Conservation (phyloP, 2,329 filamentous ascomycete genomes). For the Ophiosphaerella narmari region DNA sequence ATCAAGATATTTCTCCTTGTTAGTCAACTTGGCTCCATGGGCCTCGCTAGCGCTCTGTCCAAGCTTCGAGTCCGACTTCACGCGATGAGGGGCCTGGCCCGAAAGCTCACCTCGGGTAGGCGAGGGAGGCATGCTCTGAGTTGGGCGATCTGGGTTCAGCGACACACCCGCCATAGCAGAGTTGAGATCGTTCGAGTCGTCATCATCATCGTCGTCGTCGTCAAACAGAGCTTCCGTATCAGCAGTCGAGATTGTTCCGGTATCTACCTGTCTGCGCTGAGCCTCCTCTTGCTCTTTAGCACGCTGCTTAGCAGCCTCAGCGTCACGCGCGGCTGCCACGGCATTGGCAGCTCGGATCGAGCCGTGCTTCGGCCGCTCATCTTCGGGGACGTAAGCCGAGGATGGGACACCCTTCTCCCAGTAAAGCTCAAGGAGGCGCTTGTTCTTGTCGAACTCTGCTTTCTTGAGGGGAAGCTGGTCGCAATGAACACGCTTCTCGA, state of each 20-base stretch:
- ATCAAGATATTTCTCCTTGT: conserved; percentile 96
- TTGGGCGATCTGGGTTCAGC: conserved; percentile 79
- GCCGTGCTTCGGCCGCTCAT: conserved; percentile 87
- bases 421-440: conserved; percentile 91
- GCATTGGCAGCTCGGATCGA: conserved; percentile 75
- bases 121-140: conserved; percentile 93
- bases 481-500: conserved; percentile 98
- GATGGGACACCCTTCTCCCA: conserved; percentile 99
- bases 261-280: conserved; percentile 90
- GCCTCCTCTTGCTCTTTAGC: conserved; percentile 89
- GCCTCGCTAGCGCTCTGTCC: conserved; percentile 68
- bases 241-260: conserved; percentile 89
- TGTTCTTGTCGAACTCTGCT: conserved; percentile 98
- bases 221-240: conserved; percentile 96
- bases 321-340: conserved; percentile 75
- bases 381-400: conserved; percentile 93
- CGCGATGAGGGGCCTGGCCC: conserved; percentile 77
- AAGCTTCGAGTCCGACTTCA: conserved; percentile 92
- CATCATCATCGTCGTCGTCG: conserved; percentile 74
- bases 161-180: conserved; percentile 92
- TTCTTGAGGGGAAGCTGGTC: conserved; percentile 98
- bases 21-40: conserved; percentile 77
- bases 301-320: conserved; percentile 78
- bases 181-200: conserved; percentile 79
- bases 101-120: conserved; percentile 75